Percentiles rank a stretch among this genome's conserved stretches.
phyloP scores from a whole-genome alignment of 1,284 basidiomycete species.

The Anthracocystis setariae region DNA sequence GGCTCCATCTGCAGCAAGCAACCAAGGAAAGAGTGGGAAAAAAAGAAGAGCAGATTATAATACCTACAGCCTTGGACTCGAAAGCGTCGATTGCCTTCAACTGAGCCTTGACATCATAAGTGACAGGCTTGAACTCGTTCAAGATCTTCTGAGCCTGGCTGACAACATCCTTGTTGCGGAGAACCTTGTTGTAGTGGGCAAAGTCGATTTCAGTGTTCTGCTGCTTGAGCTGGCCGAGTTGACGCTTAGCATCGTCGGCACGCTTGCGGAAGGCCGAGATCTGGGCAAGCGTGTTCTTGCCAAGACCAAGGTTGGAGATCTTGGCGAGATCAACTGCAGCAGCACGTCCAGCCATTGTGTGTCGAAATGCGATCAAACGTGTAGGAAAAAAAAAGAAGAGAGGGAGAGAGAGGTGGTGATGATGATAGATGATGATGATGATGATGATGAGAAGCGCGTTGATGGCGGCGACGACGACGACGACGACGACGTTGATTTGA shows the following conservation, averaged over 20 bases:
- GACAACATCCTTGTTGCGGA: constrained; percentile 88
- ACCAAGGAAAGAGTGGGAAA: too few relatives aligned
- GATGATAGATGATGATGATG: constrained; percentile 2
- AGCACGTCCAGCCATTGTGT: constrained; percentile 58
- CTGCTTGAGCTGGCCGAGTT: constrained; percentile 76
- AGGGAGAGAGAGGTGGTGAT: constrained; percentile 5
- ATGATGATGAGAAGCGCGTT: constrained; percentile 13
- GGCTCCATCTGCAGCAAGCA: neutral
- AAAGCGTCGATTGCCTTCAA: constrained; percentile 97
- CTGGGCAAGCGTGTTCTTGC: constrained; percentile 69
- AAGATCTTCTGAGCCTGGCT: constrained; percentile 92
- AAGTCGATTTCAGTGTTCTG: constrained; percentile 86
- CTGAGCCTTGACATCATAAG: constrained; percentile 92
- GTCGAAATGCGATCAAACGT: neutral
- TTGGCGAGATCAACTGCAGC: constrained; percentile 62
- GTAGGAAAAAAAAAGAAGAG: too few relatives aligned
- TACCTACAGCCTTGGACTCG: constrained; percentile 87
- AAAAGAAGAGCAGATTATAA: constrained; percentile 6
- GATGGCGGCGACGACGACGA: constrained; percentile 3
- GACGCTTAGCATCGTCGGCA: constrained; percentile 84
- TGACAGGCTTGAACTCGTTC: constrained; percentile 90
- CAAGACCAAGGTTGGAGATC: constrained; percentile 64
- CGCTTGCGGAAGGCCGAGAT: constrained; percentile 97
- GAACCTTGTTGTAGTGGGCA: constrained; percentile 85
- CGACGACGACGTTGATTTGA: neutral